Evolutionary conservation across 345 rosid genomes (phyloP), one percentile per base, ranked within the genome.

Genomic region (Physaria fendleri): DNA sequence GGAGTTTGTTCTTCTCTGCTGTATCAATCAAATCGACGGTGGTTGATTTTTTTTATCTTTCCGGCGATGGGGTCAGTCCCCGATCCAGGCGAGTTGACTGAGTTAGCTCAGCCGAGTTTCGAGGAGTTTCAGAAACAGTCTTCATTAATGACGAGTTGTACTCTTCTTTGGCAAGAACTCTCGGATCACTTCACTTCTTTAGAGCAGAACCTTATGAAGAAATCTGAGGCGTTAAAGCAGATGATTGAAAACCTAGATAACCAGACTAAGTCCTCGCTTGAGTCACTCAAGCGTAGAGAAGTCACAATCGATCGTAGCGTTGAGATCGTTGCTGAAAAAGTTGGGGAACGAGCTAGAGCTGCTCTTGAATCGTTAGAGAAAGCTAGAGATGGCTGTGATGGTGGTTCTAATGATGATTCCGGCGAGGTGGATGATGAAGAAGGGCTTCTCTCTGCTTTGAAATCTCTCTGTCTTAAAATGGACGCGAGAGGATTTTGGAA

Each of bases 91-190:
- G 97, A 76, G 82, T 73, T 82, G 59, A 74, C 85, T 10, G 91
- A 80, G 82, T 75, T 72, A 66, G 59, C 88, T 76, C 92, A 62
- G 72, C 95, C 95, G 68, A 80, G 86, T 63, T 93, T 93, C 77
- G 99, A 89, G 49, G 97, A 93, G 72, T 93, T 93, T 77, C 90
- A 89, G 82, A 77, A 85, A 28, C 99, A 93, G 58, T 68, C 95
- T 23, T 89, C 99, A 13, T 68, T 93, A 61, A 93, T 93, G 99
- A 85, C 90, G n/a, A 84, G 91, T 85, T 93, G 99, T 67, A 89
- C 95, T 25, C 95, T 93, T 22, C 84, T 93, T 24, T 93, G 99
- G 99, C 82, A 87, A 57, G 99, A 93, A 69, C 97, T 93, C 56
- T 93, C 99, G 16, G 99, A 93, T 69, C 99, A 89, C 79, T 87